Percentiles rank a stretch among this genome's conserved stretches.
These are phyloP conservation scores for Neobulgaria alba DNA, from an alignment of 2,329 filamentous ascomycete species.

Conservation along the genomic window DNA sequence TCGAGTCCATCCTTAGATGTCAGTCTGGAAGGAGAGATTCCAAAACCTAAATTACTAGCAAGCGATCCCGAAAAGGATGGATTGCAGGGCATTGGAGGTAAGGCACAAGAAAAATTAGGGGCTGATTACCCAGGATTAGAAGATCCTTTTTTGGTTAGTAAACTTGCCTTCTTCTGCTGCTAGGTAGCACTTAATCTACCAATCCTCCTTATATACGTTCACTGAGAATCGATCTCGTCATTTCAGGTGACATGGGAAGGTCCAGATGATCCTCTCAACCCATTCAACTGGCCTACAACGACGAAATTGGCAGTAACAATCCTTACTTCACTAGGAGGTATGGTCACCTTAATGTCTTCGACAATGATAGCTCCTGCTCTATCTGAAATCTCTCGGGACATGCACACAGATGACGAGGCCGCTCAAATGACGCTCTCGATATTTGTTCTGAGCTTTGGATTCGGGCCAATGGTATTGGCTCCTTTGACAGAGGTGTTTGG, in stretches of 20 bases:
- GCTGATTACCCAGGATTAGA: background rate
- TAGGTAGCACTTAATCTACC: background rate
- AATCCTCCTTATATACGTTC: background rate
- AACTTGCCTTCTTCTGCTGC: background rate
- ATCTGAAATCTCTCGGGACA: conserved; percentile 19
- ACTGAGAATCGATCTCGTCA: background rate
- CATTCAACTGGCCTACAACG: background rate
- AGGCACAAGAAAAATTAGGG: background rate
- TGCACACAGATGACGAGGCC: conserved; percentile 18
- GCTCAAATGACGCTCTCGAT: conserved; percentile 32
- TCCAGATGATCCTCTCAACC: background rate
- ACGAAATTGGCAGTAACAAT: background rate
- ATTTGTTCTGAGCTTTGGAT: conserved; percentile 47
- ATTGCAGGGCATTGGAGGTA: background rate
- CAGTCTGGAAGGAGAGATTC: background rate
- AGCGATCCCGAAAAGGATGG: background rate
- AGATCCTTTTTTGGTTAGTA: background rate
- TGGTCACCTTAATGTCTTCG: conserved; percentile 29
- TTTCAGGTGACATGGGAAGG: background rate
- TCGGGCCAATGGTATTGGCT: conserved; percentile 37
- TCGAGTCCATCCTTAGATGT: background rate
- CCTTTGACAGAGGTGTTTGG: conserved; percentile 41
- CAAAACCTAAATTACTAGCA: background rate
- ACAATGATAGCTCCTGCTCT: conserved; percentile 39
- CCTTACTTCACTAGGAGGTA: conserved; percentile 8